These are phyloP conservation scores for Penicillium glabrum DNA, from an alignment of 2,329 filamentous ascomycete species.

Conservation along the genomic window DNA sequence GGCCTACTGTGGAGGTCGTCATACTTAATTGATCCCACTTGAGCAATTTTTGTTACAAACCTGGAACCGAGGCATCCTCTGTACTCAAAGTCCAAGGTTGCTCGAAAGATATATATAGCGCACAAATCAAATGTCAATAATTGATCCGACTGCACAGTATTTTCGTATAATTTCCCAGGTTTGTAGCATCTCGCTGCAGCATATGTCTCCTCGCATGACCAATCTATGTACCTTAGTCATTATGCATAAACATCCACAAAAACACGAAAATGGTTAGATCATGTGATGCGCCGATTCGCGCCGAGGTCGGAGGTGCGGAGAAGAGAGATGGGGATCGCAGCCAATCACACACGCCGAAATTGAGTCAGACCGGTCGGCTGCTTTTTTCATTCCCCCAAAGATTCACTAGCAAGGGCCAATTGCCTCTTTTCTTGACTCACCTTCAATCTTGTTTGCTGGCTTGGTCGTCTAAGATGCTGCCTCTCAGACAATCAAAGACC, in stretches of 20 bases:
- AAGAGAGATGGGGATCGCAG: neutral
- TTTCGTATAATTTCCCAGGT: neutral
- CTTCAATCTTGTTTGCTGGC: conserved; percentile 26
- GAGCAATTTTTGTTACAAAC: neutral
- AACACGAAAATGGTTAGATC: conserved; percentile 9
- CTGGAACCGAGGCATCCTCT: too few species aligned
- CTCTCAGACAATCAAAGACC: conserved; percentile 50
- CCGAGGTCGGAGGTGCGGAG: conserved; percentile 32
- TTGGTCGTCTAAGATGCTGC: conserved; percentile 49
- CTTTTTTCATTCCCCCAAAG: conserved; percentile 22
- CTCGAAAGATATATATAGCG: too few species aligned
- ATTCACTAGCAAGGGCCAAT: conserved; percentile 25
- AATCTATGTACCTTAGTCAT: neutral
- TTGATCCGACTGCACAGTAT: too few species aligned
- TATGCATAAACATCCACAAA: neutral
- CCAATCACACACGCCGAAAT: conserved; percentile 30
- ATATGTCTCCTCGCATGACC: neutral
- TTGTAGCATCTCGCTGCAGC: neutral
- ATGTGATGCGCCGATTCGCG: conserved; percentile 15
- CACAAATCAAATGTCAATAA: too few species aligned
- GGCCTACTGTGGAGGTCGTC: neutral
- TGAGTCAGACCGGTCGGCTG: conserved; percentile 23
- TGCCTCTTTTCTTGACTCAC: conserved; percentile 19
- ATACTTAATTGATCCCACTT: neutral
- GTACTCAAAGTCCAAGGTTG: too few species aligned